Evolutionary conservation across 2,329 filamentous ascomycete species (phyloP).

Genomic region (Parascedosporium putredinis): DNA sequence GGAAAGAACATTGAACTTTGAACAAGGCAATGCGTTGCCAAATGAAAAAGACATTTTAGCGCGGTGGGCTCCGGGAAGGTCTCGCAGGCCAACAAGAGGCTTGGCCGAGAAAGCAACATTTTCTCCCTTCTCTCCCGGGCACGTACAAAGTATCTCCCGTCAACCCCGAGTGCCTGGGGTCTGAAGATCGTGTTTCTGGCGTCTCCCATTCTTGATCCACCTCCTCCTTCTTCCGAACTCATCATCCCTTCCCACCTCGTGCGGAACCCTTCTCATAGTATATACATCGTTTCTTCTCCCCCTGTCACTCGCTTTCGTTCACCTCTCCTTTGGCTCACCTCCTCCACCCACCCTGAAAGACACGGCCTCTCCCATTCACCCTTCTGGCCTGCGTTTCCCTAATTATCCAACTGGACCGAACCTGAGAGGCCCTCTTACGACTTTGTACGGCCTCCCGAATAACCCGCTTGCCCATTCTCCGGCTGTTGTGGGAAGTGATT

Average conservation of each 20-base stretch:
- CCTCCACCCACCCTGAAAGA: no score
- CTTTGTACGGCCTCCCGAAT: not conserved
- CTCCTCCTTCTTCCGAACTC: not conserved
- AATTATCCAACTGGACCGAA: not conserved
- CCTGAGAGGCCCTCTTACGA: conserved; percentile 5
- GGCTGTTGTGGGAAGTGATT: not conserved
- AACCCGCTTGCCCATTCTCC: not conserved
- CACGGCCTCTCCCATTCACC: no score
- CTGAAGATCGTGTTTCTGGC: conserved; percentile 6
- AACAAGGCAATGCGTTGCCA: not conserved
- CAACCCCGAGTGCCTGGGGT: conserved; percentile 1
- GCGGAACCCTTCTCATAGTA: not conserved
- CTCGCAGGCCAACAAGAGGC: no score
- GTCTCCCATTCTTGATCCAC: not conserved
- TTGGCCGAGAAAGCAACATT: not conserved
- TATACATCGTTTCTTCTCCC: not conserved
- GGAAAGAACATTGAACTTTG: no score
- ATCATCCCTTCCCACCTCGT: not conserved
- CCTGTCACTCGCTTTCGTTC: not conserved
- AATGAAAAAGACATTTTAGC: not conserved
- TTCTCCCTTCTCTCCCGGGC: not conserved
- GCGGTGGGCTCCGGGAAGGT: not conserved
- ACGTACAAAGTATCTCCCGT: conserved; percentile 1
- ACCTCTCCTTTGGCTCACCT: not conserved
- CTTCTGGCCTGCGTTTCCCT: not conserved